Base-by-base conservation (phyloP, 139 green algal species). In the Trebouxia sp. region DNA sequence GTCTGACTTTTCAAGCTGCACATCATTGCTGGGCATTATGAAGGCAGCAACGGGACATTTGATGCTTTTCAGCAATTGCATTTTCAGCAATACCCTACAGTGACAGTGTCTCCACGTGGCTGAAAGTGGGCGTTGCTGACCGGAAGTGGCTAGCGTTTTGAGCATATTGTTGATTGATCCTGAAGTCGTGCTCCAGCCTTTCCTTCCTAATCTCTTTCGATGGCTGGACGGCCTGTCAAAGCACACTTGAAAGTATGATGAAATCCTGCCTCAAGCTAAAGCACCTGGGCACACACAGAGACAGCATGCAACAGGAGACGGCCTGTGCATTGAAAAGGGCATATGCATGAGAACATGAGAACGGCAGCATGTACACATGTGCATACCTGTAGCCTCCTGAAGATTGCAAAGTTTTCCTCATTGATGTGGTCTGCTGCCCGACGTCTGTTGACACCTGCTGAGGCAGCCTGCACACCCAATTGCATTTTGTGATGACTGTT, bases 381-480 rank as follows among this genome's bases (percentile, higher is more conserved):
- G 32, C 62, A 12, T 45, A 72, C 62, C 62, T 72, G 62, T 6
- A 77, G 69, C 26, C 69, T 51, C 24, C 43, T 77, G 24, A 77
- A 77, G 7, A 77, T 77, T 24, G 69, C 69, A 77, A 55, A 77
- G 41, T 77, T 77, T 41, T 77, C 69, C 3, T 51, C 69, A 24
- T 51, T 77, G 69, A 53, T 77, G 69, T 26, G 37, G 11, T 77
- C 41, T 41, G 69, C 69, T 28, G 69, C 69, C 8, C 37, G 35
- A 6, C 43, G 42, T 41, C 69, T 77, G 41, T 77, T 77, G 28
- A 77, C 43, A 24, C 41, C 69, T 24, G 69, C 69, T 35, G 69
- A 77, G 10, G 69, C 41, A 39, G 39, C 41, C 69, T 77, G 42
- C 39, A 56, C 12, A 14, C 32, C 7, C n/a, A 43, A 12, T 30